Base-by-base conservation (phyloP, 176 grass and related monocot species). In the Avena insularis region DNA sequence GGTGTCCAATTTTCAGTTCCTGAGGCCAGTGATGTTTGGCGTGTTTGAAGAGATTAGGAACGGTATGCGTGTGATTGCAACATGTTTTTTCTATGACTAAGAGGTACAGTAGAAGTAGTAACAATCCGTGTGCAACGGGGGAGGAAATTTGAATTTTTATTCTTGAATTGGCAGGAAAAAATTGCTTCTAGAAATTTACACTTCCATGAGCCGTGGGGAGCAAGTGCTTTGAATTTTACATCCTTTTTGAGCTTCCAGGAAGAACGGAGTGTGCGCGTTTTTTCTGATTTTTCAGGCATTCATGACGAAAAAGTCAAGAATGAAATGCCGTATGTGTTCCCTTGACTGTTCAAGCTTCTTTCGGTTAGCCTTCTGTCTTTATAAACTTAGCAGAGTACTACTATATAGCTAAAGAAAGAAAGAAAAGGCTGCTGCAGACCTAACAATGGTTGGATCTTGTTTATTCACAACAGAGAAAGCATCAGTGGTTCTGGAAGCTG, bases 11-110 rank as follows among this genome's bases (percentile, higher is more conserved):
- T 53, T 75, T 16, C 71, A 50, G 46, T 49, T 50, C n/a, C 13
- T 53, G 47, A 16, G 46, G 15, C 72, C 23, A 76, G 13, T 74
- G 46, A 14, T 75, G 21, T 53, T 76, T 76, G 47, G 47, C 47
- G 47, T 75, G 47, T 51, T 75, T 53, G 72, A 75, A 53, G 47
- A 75, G 12, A 31, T 17, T 31, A 75, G 13, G n/a, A 75, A 76
- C 48, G 73, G 48, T 10, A 29, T 27, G 45, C 10, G 70, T 1
- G 70, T 73, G 45, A 75, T 2, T 0, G 40, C 2, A 5, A 51
- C 46, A 16, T 50, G 72, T 4, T 51, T 75, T 29, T 53, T 7
- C n/a, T 29, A 4, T 75, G 46, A 21, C 13, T 6, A 6, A 14
- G n/a, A 64, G 29, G 61, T 64, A 64, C 23, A 29, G 16, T 5